Base-by-base conservation (phyloP, 2,329 filamentous ascomycete species). In the Ophiostoma sp. region DNA sequence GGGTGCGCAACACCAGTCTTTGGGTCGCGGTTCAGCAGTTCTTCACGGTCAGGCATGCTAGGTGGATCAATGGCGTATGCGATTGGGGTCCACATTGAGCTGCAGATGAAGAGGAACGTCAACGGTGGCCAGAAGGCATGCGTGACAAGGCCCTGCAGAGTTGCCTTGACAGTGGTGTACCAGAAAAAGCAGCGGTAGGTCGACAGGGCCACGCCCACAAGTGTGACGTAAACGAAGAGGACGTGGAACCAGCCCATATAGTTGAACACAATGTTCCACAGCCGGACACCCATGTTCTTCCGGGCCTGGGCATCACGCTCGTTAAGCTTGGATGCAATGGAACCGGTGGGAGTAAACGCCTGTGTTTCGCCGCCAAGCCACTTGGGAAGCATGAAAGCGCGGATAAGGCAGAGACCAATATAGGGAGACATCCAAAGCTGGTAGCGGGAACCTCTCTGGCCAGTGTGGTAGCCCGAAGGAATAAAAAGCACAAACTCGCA, bases 41-140 rank as follows among this genome's bases (percentile, higher is more conserved):
- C 80, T 74, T 72, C 71, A 18, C 71, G 71, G 42, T 72, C 71
- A 2, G 71, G 71, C 68, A 71, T 69, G n/a, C 65, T 87, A 83
- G 87, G 87, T 0, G 87, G 87, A 71, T 83, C 83, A 67, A 88
- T 83, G 38, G 85, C 84, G 73, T 89, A 89, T 1, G 79, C 79
- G 63, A 89, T 79, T 0, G 87, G 87, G 0, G 81, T 85, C 83
- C 84, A 87, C 40, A 85, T 77, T 0, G 83, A 83, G 66, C 78
- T 81, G 77, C 81, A 82, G 64, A 84, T 80, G 73, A 84, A 83
- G 60, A 86, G 73, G 76, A 85, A 87, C 0, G 84, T 83, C 60
- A 87, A 73, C 0, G 86, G 86, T 5, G 85, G 85, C 86, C 86
- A 88, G 76, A 84, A 84, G 12, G 84, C 84, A 74, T 87, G 85